Evolutionary conservation across 208 protist species (phyloP).

Genomic region (Eutreptiella sp.): DNA sequence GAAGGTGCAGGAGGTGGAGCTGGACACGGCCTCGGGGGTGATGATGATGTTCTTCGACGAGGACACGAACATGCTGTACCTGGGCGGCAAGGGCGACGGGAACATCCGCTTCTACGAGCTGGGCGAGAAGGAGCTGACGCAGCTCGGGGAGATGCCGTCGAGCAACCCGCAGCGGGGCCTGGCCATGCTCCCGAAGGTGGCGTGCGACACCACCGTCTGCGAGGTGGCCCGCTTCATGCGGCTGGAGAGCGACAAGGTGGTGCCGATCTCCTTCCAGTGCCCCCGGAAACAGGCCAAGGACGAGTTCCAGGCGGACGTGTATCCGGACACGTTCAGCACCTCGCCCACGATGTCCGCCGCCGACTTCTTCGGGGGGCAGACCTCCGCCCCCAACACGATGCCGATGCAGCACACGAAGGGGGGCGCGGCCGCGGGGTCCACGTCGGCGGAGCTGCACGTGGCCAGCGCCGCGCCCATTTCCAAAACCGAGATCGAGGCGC

Average conservation of each 20-base stretch:
- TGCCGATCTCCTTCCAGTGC: constrained; percentile 64
- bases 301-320: constrained; percentile 23
- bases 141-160: constrained; percentile 43
- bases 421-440: too few relatives aligned
- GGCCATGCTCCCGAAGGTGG: constrained; percentile 58
- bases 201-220: neutral
- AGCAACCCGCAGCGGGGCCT: constrained; percentile 52
- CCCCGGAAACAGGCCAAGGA: too few relatives aligned
- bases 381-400: neutral
- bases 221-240: constrained; percentile 59
- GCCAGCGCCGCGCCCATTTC: too few relatives aligned
- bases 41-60: constrained; percentile 73
- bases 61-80: constrained; percentile 62
- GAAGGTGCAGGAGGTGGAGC: constrained; percentile 11
- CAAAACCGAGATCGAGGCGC: too few relatives aligned
- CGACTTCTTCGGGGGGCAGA: constrained; percentile 10
- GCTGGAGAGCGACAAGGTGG: constrained; percentile 41
- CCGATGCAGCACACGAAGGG: constrained; percentile 1
- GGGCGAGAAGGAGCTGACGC: constrained; percentile 42
- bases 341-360: neutral
- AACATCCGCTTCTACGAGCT: constrained; percentile 81
- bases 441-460: too few relatives aligned
- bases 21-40: constrained; percentile 67
- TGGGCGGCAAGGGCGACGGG: constrained; percentile 78
- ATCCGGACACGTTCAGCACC: constrained; percentile 9